These are phyloP conservation scores for Solanum peruvianum DNA, from an alignment of 257 asterid species.

Conservation along the genomic window DNA sequence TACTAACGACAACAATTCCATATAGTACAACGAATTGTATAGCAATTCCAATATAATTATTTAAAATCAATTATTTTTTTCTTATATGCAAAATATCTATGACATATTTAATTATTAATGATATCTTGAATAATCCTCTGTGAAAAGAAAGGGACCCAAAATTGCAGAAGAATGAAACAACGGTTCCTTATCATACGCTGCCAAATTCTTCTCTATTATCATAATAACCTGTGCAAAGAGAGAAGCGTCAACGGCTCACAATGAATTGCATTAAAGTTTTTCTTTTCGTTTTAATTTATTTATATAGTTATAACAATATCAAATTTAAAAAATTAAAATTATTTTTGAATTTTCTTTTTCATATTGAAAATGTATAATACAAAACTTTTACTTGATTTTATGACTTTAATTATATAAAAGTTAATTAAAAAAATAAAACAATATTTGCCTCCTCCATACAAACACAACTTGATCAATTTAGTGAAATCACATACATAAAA, in stretches of 20 bases:
- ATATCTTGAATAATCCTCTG: background rate
- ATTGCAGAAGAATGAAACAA: background rate
- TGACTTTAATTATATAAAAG: too few relatives aligned
- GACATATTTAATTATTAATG: background rate
- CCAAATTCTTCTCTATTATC: background rate
- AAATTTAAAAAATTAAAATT: too few relatives aligned
- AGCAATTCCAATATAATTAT: too few relatives aligned
- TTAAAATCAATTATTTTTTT: background rate
- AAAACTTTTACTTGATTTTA: too few relatives aligned
- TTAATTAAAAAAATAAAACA: too few relatives aligned
- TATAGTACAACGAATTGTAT: too few relatives aligned
- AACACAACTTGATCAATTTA: background rate
- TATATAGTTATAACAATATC: too few relatives aligned
- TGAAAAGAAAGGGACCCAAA: background rate
- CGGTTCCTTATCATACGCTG: background rate
- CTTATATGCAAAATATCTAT: background rate
- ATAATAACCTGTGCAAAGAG: background rate
- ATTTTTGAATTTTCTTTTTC: too few relatives aligned
- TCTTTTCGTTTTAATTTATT: too few relatives aligned
- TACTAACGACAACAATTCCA: too few relatives aligned
- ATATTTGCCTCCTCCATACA: background rate
- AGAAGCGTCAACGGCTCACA: background rate
- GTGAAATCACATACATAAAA: background rate
- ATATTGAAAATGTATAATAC: too few relatives aligned
- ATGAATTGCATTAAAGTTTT: background rate